Conservation (phyloP, 1,139 yeast species). For the Pichia sp. region DNA sequence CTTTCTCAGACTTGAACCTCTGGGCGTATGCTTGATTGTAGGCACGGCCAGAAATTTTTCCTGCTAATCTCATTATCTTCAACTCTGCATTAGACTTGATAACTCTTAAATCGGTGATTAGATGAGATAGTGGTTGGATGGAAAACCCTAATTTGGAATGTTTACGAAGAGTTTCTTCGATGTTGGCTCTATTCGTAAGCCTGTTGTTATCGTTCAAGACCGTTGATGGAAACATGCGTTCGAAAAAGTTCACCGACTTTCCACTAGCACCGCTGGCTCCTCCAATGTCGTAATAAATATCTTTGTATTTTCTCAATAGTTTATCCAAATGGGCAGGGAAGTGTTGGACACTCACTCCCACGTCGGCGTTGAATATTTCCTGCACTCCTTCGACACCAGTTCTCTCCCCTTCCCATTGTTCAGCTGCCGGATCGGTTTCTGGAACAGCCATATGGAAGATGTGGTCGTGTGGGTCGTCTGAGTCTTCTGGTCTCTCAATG, state of each 20-base stretch:
- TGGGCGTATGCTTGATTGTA: slow-evolving; percentile 74
- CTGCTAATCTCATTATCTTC: slow-evolving; percentile 74
- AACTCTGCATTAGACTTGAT: slow-evolving; percentile 77
- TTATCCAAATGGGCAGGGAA: slow-evolving; percentile 42
- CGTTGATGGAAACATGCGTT: slow-evolving; percentile 17
- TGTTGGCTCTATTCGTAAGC: slow-evolving; percentile 16
- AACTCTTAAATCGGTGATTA: slow-evolving; percentile 57
- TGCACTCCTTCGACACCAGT: slow-evolving; percentile 81
- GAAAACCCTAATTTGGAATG: slow-evolving; percentile 15
- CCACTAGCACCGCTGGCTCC: slow-evolving; percentile 16
- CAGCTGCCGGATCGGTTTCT: slow-evolving; percentile 69
- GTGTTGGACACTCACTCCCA: slow-evolving; percentile 49
- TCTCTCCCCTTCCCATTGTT: slow-evolving; percentile 92
- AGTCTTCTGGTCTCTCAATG: slow-evolving; percentile 58
- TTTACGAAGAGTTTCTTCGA: slow-evolving; percentile 27
- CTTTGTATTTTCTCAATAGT: slow-evolving; percentile 44
- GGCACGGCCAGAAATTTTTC: slow-evolving; percentile 75
- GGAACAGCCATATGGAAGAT: slow-evolving; percentile 80
- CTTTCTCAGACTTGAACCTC: slow-evolving; percentile 65
- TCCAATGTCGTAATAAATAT: slow-evolving; percentile 46
- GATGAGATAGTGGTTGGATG: slow-evolving; percentile 41
- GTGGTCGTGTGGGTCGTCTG: slow-evolving; percentile 40
- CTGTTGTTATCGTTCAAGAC: neutral
- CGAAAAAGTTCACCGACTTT: slow-evolving; percentile 12
- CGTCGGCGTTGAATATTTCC: slow-evolving; percentile 85